Evolutionary conservation across 495 filamentous ascomycete species (phyloP).

Genomic region (Penicillium chermesinum): DNA sequence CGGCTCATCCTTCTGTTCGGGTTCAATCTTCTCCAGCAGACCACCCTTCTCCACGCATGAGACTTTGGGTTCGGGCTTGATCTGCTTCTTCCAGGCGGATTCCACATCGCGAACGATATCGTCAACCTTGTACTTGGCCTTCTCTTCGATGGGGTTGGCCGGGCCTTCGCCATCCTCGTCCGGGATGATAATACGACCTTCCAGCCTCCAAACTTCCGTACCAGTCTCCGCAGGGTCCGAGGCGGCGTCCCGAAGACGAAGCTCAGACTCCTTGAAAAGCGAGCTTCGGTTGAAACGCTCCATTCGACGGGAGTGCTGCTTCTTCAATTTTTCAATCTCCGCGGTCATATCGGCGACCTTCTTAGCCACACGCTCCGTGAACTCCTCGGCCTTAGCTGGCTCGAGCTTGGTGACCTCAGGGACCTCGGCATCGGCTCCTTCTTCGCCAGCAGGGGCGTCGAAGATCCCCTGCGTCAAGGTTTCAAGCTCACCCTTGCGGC

Average conservation of each 20-base stretch:
- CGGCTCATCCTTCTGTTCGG: slow-evolving; percentile 32
- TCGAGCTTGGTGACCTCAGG: slow-evolving; percentile 58
- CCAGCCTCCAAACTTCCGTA: slow-evolving; percentile 58
- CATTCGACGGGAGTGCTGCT: slow-evolving; percentile 67
- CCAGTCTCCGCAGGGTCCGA: slow-evolving; percentile 49
- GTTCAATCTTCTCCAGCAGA: slow-evolving; percentile 55
- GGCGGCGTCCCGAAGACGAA: slow-evolving; percentile 47
- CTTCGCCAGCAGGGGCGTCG: slow-evolving; percentile 48
- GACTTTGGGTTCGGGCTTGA: slow-evolving; percentile 55
- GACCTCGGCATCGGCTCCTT: slow-evolving; percentile 36
- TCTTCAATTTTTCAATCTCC: slow-evolving; percentile 79
- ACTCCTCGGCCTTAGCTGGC: slow-evolving; percentile 64
- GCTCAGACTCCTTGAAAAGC: slow-evolving; percentile 58
- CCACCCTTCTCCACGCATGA: slow-evolving; percentile 68
- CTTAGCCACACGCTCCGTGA: slow-evolving; percentile 65
- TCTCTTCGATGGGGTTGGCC: slow-evolving; percentile 34
- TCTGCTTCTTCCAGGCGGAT: slow-evolving; percentile 48
- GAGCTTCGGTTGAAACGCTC: slow-evolving; percentile 65
- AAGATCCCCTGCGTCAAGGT: slow-evolving; percentile 74
- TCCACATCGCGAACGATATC: slow-evolving; percentile 57
- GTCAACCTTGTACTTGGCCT: slow-evolving; percentile 51
- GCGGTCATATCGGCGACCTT: slow-evolving; percentile 60
- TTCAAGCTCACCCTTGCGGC: slow-evolving; percentile 79
- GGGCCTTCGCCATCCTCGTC: slow-evolving; percentile 47
- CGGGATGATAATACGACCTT: slow-evolving; percentile 48